phyloP scores from a whole-genome alignment of 1,139 yeast genomes.

The Blastobotrys persicus region DNA sequence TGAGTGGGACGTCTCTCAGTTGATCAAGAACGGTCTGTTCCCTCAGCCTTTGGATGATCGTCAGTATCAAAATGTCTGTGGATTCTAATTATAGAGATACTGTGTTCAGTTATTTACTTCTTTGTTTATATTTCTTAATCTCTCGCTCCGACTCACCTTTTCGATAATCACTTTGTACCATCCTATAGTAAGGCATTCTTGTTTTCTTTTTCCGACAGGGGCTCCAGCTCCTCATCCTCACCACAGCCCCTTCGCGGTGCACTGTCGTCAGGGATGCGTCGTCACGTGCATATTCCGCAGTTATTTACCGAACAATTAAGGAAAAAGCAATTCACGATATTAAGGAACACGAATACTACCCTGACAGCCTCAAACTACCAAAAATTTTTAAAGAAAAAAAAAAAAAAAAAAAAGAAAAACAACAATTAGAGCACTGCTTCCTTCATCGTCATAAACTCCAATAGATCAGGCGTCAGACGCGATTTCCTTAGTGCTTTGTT shows the following conservation, averaged over 20 bases:
- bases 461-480: too few relatives aligned
- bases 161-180: not conserved
- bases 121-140: too few relatives aligned
- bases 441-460: too few relatives aligned
- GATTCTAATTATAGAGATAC: conserved; percentile 34
- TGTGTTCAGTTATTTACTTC: too few relatives aligned
- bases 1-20: conserved; percentile 80
- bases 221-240: not conserved
- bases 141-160: too few relatives aligned
- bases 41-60: conserved; percentile 75
- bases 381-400: not conserved
- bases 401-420: conserved; percentile 5
- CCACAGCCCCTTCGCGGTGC: not conserved
- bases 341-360: too few relatives aligned
- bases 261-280: not conserved
- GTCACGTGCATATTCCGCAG: conserved; percentile 5
- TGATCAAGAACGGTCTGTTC: conserved; percentile 60
- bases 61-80: conserved; percentile 68
- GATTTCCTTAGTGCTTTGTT: too few relatives aligned
- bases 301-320: too few relatives aligned
- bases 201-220: not conserved
- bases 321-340: too few relatives aligned
- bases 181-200: not conserved
- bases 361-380: not conserved
- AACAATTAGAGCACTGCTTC: too few relatives aligned